These are phyloP conservation scores for Pichia rugopelliculosa DNA, from an alignment of 805 yeast genomes.

Conservation along the genomic window DNA sequence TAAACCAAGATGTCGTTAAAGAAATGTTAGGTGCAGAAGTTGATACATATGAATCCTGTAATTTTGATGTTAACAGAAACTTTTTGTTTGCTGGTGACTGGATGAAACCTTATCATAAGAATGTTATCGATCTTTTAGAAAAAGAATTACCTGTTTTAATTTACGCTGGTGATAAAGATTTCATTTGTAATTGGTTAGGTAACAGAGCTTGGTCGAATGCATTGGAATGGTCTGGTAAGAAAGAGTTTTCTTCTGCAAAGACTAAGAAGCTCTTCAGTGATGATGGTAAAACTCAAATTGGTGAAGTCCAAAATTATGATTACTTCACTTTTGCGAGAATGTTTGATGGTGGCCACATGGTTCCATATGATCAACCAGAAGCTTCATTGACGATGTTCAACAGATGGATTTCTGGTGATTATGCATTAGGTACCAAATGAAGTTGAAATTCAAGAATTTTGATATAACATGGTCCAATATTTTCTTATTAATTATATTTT, in stretches of 20 bases:
- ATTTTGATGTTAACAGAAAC: conserved; percentile 41
- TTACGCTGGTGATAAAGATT: conserved; percentile 94
- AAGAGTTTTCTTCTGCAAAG: conserved; percentile 23
- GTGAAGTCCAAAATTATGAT: conserved; percentile 66
- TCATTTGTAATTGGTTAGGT: conserved; percentile 90
- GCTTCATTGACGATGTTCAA: conserved; percentile 63
- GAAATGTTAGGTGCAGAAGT: conserved; percentile 50
- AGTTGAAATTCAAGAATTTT: background rate
- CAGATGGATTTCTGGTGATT: conserved; percentile 65
- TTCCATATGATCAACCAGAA: conserved; percentile 81
- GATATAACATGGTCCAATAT: background rate
- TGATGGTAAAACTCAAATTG: conserved; percentile 39
- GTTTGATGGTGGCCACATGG: conserved; percentile 87
- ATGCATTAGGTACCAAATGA: conserved; percentile 25
- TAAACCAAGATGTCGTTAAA: conserved; percentile 48
- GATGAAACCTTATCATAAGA: conserved; percentile 55
- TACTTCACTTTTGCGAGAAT: conserved; percentile 72
- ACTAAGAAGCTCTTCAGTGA: conserved; percentile 21
- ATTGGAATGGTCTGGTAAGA: conserved; percentile 53
- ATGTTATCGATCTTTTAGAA: conserved; percentile 53
- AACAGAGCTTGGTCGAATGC: conserved; percentile 74
- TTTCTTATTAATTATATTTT: background rate
- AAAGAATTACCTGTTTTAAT: conserved; percentile 69
- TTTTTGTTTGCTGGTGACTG: conserved; percentile 57
- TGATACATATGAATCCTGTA: conserved; percentile 43